Base-by-base conservation (phyloP, 2,329 filamentous ascomycete species). In the Calonectria henricotiae region DNA sequence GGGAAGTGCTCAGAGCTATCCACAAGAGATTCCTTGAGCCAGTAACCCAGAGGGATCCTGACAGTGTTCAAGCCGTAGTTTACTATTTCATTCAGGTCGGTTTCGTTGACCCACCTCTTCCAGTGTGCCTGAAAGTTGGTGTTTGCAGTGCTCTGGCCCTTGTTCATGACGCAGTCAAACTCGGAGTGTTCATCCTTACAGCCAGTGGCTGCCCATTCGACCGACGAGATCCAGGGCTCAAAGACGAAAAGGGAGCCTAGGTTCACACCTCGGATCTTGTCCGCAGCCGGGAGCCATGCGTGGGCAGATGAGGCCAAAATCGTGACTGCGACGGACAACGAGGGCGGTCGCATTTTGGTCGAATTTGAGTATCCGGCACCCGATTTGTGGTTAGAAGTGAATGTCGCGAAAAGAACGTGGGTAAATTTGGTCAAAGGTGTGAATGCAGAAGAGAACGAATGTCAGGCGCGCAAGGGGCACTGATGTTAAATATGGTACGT, bases 201-300 rank as follows among this genome's bases (percentile, higher is more conserved):
- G 39, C 86, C 86, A 76, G 88, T 87, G 20, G 72, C 73, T 20
- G 70, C 77, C 87, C 88, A 90, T 62, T 82, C 82, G 32, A 79
- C 75, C 17, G 74, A 72, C 54, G 83, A 83, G 76, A 89, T 86
- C 88, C 88, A 89, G 8, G 86, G 86, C 79, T 90, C 88, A 39
- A 85, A 79, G 64, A 89, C 77, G 74, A 89, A 89, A 27, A 85
- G 81, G 0, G 85, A 84, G 6, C 88, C 87, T 9, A 89, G 79
- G 75, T 89, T 89, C 67, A 89, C 88, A 37, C 88, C 88, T 11
- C 87, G 85, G 62, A 89, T 85, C 75, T 87, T 88, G 63, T 37
- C 63, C 3, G 54, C 68, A 1, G 61, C 68, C 2, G 75, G 70
- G 20, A 77, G 71, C 76, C 74, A 78, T 25, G 75, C 75, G 13